phyloP scores from a whole-genome alignment of 768 basidiomycete species.

The Hygrocybe coccinea region DNA sequence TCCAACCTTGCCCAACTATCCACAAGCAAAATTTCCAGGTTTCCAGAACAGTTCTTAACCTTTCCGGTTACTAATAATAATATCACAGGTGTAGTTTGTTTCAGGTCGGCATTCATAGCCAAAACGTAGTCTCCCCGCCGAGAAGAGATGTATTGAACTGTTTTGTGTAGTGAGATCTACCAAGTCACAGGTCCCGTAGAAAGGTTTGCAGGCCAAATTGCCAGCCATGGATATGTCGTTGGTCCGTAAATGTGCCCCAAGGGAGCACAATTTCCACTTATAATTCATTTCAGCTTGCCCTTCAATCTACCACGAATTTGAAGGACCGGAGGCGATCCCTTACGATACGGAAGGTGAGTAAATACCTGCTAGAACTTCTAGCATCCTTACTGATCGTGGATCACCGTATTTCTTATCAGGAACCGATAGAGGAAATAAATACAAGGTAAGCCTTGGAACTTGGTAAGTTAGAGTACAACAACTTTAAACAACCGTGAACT shows the following conservation, averaged over 20 bases:
- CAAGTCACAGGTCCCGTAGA: constrained; percentile 97
- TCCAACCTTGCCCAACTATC: constrained; percentile 75
- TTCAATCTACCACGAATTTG: constrained; percentile 88
- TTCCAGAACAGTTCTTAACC: constrained; percentile 4
- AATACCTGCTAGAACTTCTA: constrained; percentile 15
- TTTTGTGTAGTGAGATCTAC: constrained; percentile 74
- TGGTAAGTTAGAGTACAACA: background rate
- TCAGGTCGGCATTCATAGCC: constrained; percentile 52
- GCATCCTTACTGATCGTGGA: no score
- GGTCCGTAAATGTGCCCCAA: no score
- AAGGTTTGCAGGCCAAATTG: constrained; percentile 82
- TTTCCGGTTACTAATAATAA: background rate
- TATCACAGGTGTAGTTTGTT: constrained; percentile 68
- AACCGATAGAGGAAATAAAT: constrained; percentile 87
- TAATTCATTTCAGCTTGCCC: constrained; percentile 56
- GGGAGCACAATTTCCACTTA: no score
- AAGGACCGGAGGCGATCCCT: constrained; percentile 80
- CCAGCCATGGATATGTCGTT: constrained; percentile 79
- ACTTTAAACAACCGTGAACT: background rate
- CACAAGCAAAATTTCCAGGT: constrained; percentile 89
- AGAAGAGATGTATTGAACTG: background rate
- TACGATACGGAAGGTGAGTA: constrained; percentile 76
- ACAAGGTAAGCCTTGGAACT: constrained; percentile 50
- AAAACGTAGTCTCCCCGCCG: background rate
- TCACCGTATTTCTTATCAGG: constrained; percentile 39